phyloP scores from a whole-genome alignment of 441 rosid species.

The Cnidoscolus chayamansa region DNA sequence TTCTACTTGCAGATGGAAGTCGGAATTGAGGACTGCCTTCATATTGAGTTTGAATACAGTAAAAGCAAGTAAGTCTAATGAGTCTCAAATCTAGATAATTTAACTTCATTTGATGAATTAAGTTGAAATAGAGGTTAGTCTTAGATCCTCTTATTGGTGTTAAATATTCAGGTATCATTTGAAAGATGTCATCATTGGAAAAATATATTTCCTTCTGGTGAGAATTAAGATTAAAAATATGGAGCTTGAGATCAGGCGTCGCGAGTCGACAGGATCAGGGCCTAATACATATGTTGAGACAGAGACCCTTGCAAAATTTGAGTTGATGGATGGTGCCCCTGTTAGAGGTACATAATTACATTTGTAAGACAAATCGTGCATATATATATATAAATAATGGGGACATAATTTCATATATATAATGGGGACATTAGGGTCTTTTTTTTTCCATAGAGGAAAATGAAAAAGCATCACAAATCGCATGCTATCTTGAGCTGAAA shows the following conservation, averaged over 20 bases:
- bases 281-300: conserved; percentile 95
- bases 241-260: conserved; percentile 98
- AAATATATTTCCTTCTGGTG: conserved; percentile 86
- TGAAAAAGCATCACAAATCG: background rate
- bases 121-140: background rate
- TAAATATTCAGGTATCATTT: conserved; percentile 73
- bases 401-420: background rate
- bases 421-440: background rate
- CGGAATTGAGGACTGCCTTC: conserved; percentile 97
- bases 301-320: conserved; percentile 93
- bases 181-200: conserved; percentile 92
- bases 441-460: background rate
- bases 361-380: background rate
- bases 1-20: conserved; percentile 81
- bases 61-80: conserved; percentile 87
- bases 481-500: background rate
- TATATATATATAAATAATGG: background rate
- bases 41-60: conserved; percentile 96
- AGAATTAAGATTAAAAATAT: conserved; percentile 94
- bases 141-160: background rate
- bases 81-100: background rate
- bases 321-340: conserved; percentile 98
- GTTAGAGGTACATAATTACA: conserved; percentile 64
- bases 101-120: background rate
- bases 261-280: conserved; percentile 96